Evolutionary conservation across 2,329 filamentous ascomycete genomes (phyloP).

Genomic region (Trichoderma sp.): DNA sequence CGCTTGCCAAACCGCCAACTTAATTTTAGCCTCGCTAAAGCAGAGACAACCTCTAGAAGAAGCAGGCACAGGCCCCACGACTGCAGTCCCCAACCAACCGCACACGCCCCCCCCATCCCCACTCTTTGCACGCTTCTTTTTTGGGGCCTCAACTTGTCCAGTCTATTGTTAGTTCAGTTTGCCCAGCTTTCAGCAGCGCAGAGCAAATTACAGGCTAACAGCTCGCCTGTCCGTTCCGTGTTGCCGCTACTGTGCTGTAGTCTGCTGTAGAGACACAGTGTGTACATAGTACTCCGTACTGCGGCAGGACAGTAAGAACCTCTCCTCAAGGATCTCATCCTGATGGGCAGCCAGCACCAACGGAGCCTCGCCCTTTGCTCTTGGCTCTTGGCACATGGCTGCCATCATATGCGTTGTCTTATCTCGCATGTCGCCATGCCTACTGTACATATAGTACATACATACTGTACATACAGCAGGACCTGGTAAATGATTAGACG

Average conservation of each 20-base stretch:
- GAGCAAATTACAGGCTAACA: neutral
- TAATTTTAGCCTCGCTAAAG: slow-evolving; percentile 18
- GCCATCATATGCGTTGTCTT: neutral
- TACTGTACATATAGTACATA: no score
- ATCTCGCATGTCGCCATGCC: neutral
- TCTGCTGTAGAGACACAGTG: neutral
- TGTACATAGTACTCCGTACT: no score
- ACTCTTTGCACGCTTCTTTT: neutral
- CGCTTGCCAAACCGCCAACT: slow-evolving; percentile 18
- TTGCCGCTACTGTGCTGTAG: no score
- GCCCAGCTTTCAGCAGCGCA: neutral
- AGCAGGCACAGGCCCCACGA: slow-evolving; percentile 3
- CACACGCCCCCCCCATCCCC: slow-evolving; percentile 13
- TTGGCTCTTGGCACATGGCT: neutral
- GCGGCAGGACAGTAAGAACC: no score
- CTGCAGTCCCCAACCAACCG: slow-evolving; percentile 9
- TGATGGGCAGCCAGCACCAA: neutral
- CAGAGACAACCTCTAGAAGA: no score
- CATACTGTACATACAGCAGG: no score
- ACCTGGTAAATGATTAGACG: neutral
- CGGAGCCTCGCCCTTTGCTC: neutral
- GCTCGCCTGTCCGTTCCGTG: neutral
- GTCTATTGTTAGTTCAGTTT: neutral
- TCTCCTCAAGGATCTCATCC: neutral
- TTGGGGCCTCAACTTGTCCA: neutral